These are phyloP conservation scores for Cladosporium sphaerospermum DNA, from an alignment of 2,329 filamentous ascomycete genomes.

Conservation along the genomic window DNA sequence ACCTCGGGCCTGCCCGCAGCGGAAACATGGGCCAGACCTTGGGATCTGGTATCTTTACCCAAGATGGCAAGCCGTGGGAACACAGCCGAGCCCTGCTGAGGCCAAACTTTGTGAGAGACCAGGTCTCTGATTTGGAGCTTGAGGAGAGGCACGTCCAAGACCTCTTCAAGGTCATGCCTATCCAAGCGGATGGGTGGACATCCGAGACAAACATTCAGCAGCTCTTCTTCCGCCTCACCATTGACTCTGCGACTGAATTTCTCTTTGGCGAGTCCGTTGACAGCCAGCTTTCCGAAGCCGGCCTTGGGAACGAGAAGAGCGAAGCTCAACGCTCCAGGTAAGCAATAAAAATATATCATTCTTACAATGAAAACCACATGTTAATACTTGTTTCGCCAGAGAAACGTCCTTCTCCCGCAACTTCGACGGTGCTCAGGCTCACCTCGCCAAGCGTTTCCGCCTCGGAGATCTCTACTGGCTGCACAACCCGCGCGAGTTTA, in stretches of 20 bases:
- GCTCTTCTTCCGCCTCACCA: constrained; percentile 45
- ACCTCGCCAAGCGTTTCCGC: constrained; percentile 32
- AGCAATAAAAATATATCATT: neutral
- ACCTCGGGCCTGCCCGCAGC: constrained; percentile 23
- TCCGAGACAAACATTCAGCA: constrained; percentile 26
- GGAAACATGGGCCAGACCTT: constrained; percentile 26
- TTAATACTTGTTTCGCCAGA: constrained; percentile 19
- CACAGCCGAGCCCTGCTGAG: constrained; percentile 32
- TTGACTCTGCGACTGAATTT: constrained; percentile 47
- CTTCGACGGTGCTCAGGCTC: constrained; percentile 38
- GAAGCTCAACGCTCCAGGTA: constrained; percentile 9
- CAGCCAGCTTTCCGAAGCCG: constrained; percentile 32
- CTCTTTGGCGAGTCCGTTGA: constrained; percentile 40
- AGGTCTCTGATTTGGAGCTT: constrained; percentile 32
- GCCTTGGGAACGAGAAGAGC: constrained; percentile 20
- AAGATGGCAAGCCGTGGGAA: constrained; percentile 32
- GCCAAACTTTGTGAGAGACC: constrained; percentile 34
- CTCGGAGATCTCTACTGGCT: constrained; percentile 33
- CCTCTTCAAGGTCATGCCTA: constrained; percentile 28
- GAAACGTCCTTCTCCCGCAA: constrained; percentile 37
- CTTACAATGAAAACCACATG: constrained; percentile 2
- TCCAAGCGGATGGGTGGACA: constrained; percentile 26
- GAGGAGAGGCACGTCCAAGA: constrained; percentile 32
- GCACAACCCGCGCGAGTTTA: constrained; percentile 32
- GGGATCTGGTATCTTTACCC: constrained; percentile 26